Conservation (phyloP, 257 asterid genomes). For the Solanum clarkiae region DNA sequence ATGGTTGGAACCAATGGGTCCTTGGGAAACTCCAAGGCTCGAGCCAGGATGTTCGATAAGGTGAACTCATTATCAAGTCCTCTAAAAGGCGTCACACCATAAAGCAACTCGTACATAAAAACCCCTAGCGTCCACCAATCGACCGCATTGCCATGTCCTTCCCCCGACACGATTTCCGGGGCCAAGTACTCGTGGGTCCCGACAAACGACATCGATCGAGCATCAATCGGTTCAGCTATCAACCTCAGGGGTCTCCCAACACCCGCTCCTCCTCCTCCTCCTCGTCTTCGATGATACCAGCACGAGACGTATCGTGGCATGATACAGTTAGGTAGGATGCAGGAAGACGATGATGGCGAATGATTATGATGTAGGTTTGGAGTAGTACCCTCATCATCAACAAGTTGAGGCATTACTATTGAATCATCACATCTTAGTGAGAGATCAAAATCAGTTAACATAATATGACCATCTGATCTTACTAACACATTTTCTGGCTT, state of each 20-base stretch:
- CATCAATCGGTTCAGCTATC: conserved; percentile 58
- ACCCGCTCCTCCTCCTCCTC: background rate
- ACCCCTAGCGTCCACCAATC: conserved; percentile 81
- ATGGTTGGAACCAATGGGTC: conserved; percentile 33
- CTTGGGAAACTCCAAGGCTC: conserved; percentile 48
- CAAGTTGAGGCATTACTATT: conserved; percentile 31
- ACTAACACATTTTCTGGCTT: conserved; percentile 76
- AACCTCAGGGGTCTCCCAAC: conserved; percentile 10
- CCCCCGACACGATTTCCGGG: conserved; percentile 62
- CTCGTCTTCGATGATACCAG: conserved; percentile 6
- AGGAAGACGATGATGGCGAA: conserved; percentile 13
- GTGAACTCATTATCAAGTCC: conserved; percentile 50
- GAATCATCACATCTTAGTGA: conserved; percentile 40
- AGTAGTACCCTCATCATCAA: conserved; percentile 4
- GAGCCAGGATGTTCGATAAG: conserved; percentile 51
- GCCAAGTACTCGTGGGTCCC: conserved; percentile 77
- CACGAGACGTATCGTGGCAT: conserved; percentile 19
- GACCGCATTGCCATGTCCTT: conserved; percentile 67
- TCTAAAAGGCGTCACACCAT: conserved; percentile 58
- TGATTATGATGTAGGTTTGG: background rate
- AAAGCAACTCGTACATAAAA: conserved; percentile 41
- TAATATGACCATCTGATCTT: conserved; percentile 61
- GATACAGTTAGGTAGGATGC: conserved; percentile 36
- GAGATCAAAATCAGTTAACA: conserved; percentile 74
- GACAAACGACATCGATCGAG: conserved; percentile 61